phyloP scores from a whole-genome alignment of 371 early-diverging fungal genomes.

The Batrachochytrium dendrobatidis region DNA sequence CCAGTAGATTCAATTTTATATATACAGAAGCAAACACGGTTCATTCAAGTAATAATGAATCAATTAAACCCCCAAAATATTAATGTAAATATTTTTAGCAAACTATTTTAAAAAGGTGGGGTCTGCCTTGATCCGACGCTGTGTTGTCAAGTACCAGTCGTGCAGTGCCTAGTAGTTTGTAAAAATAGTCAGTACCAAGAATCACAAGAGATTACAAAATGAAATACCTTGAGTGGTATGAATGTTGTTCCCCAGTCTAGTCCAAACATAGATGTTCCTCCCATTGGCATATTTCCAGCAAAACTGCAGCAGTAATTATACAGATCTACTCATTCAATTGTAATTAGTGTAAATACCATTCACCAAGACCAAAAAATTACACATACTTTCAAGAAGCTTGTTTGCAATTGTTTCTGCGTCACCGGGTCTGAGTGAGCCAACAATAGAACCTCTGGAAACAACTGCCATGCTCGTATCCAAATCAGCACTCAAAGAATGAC shows the following conservation, averaged over 20 bases:
- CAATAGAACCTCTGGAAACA: too few species aligned
- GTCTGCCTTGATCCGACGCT: conserved; percentile 1
- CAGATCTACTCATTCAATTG: conserved; percentile 5
- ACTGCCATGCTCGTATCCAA: conserved; percentile 12
- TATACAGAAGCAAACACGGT: neutral
- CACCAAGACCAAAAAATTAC: neutral
- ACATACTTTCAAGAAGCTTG: conserved; percentile 25
- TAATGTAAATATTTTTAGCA: too few species aligned
- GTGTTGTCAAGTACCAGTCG: conserved; percentile 62
- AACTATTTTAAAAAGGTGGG: neutral
- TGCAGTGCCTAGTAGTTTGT: conserved; percentile 54
- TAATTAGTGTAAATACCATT: too few species aligned
- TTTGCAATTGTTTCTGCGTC: conserved; percentile 5
- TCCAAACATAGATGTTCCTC: conserved; percentile 28
- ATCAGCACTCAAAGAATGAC: conserved; percentile 18
- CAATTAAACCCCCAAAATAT: too few species aligned
- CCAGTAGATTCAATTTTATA: neutral
- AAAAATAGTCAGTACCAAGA: conserved; percentile 36
- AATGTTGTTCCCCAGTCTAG: conserved; percentile 62
- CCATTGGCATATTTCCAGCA: conserved; percentile 22
- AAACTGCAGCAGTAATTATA: conserved; percentile 36
- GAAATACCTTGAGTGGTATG: conserved; percentile 43
- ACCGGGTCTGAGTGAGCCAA: too few species aligned
- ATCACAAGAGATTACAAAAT: neutral
- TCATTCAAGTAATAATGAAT: too few species aligned